Conservation (phyloP, 192 early-diverging fungal genomes). For the Geranomyces michiganensis region DNA sequence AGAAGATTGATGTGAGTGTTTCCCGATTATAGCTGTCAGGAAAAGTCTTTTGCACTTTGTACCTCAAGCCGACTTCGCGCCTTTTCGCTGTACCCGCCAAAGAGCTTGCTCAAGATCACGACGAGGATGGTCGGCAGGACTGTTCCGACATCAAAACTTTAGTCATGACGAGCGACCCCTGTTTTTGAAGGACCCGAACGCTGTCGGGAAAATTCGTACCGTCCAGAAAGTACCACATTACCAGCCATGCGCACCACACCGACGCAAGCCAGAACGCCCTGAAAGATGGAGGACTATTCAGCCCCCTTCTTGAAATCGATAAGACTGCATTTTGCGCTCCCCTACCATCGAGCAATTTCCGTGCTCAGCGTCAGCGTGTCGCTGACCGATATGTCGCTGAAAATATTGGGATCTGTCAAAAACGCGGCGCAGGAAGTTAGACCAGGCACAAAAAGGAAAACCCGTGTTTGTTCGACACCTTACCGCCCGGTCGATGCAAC, state of each 20-base stretch:
- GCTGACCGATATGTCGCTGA: neutral
- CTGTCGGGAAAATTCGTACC: conserved; percentile 12
- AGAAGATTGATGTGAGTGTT: neutral
- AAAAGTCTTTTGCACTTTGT: neutral
- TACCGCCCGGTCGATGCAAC: conserved; percentile 5
- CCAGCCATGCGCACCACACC: conserved; percentile 20
- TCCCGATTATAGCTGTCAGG: neutral
- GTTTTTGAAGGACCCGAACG: too few species aligned
- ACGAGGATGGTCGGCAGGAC: conserved; percentile 28
- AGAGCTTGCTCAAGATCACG: conserved; percentile 8
- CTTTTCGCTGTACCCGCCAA: conserved; percentile 29
- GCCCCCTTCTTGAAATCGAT: neutral
- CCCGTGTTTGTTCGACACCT: too few species aligned
- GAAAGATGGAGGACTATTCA: conserved; percentile 1
- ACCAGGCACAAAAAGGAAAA: too few species aligned
- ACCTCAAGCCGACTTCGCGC: conserved; percentile 29
- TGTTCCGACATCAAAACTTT: neutral
- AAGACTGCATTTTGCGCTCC: neutral
- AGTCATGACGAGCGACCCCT: too few species aligned
- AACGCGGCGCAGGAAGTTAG: too few species aligned
- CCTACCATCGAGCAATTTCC: conserved; percentile 31
- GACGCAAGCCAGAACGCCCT: conserved; percentile 28
- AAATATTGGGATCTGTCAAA: conserved; percentile 19
- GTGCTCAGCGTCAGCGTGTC: conserved; percentile 25
- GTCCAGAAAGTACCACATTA: conserved; percentile 36